These are phyloP conservation scores for Dictyostelium firmibasis DNA, from an alignment of 78 protist species.

Conservation along the genomic window DNA sequence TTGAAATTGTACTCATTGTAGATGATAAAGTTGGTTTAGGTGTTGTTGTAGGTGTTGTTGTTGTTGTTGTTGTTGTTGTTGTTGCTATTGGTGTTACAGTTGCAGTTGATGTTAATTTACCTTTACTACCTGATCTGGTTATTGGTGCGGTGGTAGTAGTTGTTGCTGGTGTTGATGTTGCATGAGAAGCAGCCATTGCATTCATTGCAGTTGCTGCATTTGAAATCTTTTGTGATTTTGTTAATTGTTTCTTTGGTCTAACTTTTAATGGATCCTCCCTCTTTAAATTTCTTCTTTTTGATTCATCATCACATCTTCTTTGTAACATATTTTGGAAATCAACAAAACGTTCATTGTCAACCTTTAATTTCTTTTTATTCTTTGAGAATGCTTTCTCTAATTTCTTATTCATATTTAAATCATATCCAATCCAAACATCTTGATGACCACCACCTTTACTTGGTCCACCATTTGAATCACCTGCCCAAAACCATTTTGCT, in stretches of 20 bases:
- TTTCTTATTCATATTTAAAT: neutral
- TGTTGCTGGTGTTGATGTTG: neutral
- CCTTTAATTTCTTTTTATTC: neutral
- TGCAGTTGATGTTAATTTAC: neutral
- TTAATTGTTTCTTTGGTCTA: neutral
- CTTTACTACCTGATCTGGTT: neutral
- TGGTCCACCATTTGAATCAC: conserved; percentile 69
- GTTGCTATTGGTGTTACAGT: neutral
- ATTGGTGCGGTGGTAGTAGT: conserved; percentile 13
- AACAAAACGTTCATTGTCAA: conserved; percentile 49
- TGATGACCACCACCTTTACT: conserved; percentile 77
- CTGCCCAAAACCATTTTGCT: conserved; percentile 75
- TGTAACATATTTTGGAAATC: conserved; percentile 73
- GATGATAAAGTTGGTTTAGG: neutral
- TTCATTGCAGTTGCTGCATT: neutral
- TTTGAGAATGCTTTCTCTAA: conserved; percentile 29
- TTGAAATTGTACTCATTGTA: neutral
- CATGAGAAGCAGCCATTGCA: neutral
- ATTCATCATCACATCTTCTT: conserved; percentile 42
- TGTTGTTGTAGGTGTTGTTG: neutral
- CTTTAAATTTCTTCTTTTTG: conserved; percentile 48
- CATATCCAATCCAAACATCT: conserved; percentile 60
- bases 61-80: neutral
- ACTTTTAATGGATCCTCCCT: conserved; percentile 60
- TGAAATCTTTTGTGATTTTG: neutral